These are phyloP conservation scores for Cladophialophora carrionii DNA, from an alignment of 2,329 filamentous ascomycete species.

Conservation along the genomic window DNA sequence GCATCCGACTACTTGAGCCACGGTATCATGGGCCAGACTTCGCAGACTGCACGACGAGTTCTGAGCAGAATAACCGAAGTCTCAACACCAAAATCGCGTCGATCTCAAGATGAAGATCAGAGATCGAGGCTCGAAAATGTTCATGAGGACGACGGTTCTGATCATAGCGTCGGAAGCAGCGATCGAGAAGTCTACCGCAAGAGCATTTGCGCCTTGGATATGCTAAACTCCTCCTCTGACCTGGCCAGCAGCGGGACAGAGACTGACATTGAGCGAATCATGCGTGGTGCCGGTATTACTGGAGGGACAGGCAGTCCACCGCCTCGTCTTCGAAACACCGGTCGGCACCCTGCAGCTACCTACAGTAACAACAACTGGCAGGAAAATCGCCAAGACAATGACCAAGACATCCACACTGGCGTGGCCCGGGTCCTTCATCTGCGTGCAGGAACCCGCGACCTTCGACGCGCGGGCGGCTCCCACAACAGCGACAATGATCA, in stretches of 20 bases:
- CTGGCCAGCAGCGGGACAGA: slow-evolving; percentile 25
- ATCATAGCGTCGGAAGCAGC: slow-evolving; percentile 32
- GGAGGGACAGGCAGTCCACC: neutral
- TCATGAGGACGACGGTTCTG: slow-evolving; percentile 16
- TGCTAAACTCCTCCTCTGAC: slow-evolving; percentile 25
- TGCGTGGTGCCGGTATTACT: slow-evolving; percentile 9
- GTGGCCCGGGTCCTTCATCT: slow-evolving; percentile 25
- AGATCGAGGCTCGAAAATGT: slow-evolving; percentile 1
- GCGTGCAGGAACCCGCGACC: slow-evolving; percentile 21
- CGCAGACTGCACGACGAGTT: slow-evolving; percentile 23
- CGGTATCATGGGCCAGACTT: slow-evolving; percentile 31
- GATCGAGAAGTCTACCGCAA: slow-evolving; percentile 34
- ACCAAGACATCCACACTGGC: slow-evolving; percentile 9
- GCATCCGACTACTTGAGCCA: slow-evolving; percentile 28
- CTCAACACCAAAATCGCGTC: slow-evolving; percentile 15
- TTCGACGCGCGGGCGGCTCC: slow-evolving; percentile 19
- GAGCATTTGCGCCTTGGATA: slow-evolving; percentile 32
- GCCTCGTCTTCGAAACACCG: slow-evolving; percentile 3
- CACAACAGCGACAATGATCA: neutral
- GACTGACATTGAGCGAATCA: slow-evolving; percentile 20
- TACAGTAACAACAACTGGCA: neutral
- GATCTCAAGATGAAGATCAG: slow-evolving; percentile 5
- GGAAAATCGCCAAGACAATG: slow-evolving; percentile 6
- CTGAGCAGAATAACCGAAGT: slow-evolving; percentile 33
- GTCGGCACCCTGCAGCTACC: neutral